Evolutionary conservation across 2,329 filamentous ascomycete genomes (phyloP), one percentile per base, ranked within the genome.

Genomic region (Aspergillus chevalieri): DNA sequence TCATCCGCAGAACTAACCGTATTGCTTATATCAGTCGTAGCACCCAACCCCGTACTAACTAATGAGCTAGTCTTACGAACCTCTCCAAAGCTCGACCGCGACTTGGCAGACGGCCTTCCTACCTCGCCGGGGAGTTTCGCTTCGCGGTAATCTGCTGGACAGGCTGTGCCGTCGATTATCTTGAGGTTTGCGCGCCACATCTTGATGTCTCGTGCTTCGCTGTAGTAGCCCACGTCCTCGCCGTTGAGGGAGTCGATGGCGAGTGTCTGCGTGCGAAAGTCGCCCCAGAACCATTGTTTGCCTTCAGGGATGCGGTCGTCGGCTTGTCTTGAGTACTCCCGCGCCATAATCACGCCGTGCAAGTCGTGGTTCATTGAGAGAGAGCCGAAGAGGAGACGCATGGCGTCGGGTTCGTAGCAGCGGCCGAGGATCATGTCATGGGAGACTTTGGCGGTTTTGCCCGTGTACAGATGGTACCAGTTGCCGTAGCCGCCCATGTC

Each of bases 241-340:
- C 76, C 77, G 52, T 82, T 83, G 34, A 83, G 63, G 3, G 74
- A 74, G 24, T 75, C 74, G 5, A 84, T 58, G 24, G 78, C 78
- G 0, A 84, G 71, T 0, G 79, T 77, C 44, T 83, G 76, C 0
- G 75, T 74, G 1, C 81, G 73, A 19, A 70, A 71, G 47, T 84
- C 80, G 0, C 73, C 79, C 75, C 78, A 82, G 60, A 77, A 81
- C 80, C 80, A 84, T 0, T 66, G 63, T 22, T 74, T 70, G 12
- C 67, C 71, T 1, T 58, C 46, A 0, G 65, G 58, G 24, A 83
- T 78, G 2, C 80, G 77, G 1, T 66, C 52, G 50, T 84, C 78
- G 14, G 72, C 65, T 10, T 67, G 53, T 0, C 62, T 57, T 1
- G 77, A 74, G 57, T 73, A 82, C 1, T 61, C 55, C 2, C 80